Percentiles rank a stretch among this genome's conserved stretches.
Evolutionary conservation across 805 yeast species (phyloP).

Genomic region (Ogataea pignaliae): DNA sequence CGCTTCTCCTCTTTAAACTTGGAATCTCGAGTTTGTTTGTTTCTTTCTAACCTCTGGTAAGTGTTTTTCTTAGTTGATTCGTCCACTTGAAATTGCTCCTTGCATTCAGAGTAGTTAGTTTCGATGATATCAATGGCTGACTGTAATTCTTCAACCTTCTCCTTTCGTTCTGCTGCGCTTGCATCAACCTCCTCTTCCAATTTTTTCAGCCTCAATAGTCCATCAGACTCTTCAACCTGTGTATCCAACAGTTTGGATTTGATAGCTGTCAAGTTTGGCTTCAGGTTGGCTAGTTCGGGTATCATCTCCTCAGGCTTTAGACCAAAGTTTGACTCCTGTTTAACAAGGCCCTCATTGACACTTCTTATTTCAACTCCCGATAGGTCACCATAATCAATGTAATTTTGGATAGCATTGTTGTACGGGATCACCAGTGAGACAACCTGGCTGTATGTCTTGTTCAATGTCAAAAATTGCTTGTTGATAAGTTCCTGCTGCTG

Average conservation of each 20-base stretch:
- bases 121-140: conserved; percentile 36
- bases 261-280: conserved; percentile 35
- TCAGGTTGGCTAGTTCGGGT: conserved; percentile 31
- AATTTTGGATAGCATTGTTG: conserved; percentile 48
- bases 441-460: conserved; percentile 45
- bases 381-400: conserved; percentile 26
- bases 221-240: conserved; percentile 52
- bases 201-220: conserved; percentile 38
- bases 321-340: conserved; percentile 42
- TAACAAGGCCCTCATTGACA: conserved; percentile 22
- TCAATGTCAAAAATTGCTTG: conserved; percentile 47
- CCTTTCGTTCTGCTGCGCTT: conserved; percentile 34
- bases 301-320: conserved; percentile 40
- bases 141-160: conserved; percentile 52
- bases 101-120: conserved; percentile 13
- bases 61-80: conserved; percentile 13
- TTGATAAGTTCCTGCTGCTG: conserved; percentile 45
- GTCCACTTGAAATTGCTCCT: conserved; percentile 14
- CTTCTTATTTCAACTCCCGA: conserved; percentile 20
- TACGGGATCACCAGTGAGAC: conserved; percentile 52
- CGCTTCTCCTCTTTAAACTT: conserved; percentile 9
- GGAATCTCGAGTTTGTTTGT: conserved; percentile 13
- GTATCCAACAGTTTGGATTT: conserved; percentile 43
- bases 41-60: conserved; percentile 10
- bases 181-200: conserved; percentile 48